Base-by-base conservation (phyloP, 23 red algal species). In the Pyropia yezoensis region DNA sequence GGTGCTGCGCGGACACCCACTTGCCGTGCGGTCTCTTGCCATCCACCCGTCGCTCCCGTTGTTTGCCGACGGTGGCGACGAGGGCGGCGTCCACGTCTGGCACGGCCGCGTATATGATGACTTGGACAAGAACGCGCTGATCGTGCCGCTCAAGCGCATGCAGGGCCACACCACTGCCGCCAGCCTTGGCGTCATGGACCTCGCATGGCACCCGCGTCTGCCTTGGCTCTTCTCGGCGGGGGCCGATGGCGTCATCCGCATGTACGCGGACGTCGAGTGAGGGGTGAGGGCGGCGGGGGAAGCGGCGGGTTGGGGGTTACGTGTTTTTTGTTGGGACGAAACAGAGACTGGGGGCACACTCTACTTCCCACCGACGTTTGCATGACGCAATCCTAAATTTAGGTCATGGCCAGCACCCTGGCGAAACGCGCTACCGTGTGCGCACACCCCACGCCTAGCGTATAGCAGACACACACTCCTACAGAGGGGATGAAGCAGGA, bases 71-170 rank as follows among this genome's bases (percentile, higher is more conserved):
- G 72, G 45, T 25, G 56, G 67, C 26, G 92, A 96, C 73, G 78
- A 90, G 47, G 74, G 76, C 29, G 78, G 74, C 27, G 75, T 78
- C 52, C 85, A 87, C 62, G 74, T 96, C 29, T 96, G 87, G 20
- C 92, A 96, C 57, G 92, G 61, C 5, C 85, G 81, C 4, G 92
- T 96, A 15, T 96, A 89, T 61, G 86, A 96, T 61, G 84, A 89
- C 50, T 55, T 96, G 25, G 54, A 66, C 7, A 71, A 89, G 63
- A 83, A 96, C 50, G 82, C 92, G n/a, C 63, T 96, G 16, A 83
- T 96, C 23, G 92, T 96, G 45, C 92, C 92, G 24, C 57, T 96
- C 34, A 78, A 78, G 68, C 67, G 56, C 26, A 33, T 96, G 55
- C 65, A 61, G 22, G 24, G 47, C 52, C 71, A 68, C 62, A 73